Percentiles rank a stretch among this genome's conserved stretches.
These are phyloP conservation scores for Oryza rufipogon DNA, from an alignment of 176 grass and related monocot genomes.

Conservation along the genomic window DNA sequence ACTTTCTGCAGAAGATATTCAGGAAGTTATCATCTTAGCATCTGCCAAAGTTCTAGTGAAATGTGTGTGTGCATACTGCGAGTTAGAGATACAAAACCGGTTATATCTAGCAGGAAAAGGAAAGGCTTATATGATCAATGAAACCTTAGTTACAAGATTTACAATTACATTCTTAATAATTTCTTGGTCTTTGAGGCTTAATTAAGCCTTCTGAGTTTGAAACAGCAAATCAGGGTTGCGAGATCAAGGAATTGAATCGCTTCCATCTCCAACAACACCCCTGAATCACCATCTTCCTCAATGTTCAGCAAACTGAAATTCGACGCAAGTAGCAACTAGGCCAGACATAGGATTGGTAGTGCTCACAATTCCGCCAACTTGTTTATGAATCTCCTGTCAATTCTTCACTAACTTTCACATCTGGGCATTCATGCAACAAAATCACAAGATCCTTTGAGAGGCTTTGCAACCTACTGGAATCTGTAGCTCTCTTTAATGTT, in stretches of 20 bases:
- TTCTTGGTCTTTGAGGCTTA: not conserved
- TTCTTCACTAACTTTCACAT: conserved; percentile 54
- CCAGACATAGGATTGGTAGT: not conserved
- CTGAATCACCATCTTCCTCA: not conserved
- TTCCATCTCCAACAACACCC: not conserved
- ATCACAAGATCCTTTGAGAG: conserved; percentile 52
- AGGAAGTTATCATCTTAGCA: not conserved
- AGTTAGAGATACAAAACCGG: conserved; percentile 1
- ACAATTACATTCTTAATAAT: not conserved
- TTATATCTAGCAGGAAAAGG: not conserved
- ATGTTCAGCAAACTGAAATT: conserved; percentile 1
- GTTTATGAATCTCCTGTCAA: conserved; percentile 33
- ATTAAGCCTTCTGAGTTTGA: conserved; percentile 4
- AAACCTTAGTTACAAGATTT: not conserved
- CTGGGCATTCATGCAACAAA: conserved; percentile 49
- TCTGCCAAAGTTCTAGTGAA: not conserved
- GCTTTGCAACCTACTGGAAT: conserved; percentile 49
- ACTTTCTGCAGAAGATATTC: not conserved
- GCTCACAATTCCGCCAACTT: not conserved
- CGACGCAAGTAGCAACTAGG: not conserved
- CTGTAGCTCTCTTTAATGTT: conserved; percentile 10
- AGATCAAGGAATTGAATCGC: not conserved
- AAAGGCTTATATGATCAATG: not conserved
- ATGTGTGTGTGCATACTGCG: not conserved
- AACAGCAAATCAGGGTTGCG: not conserved